A percentile compares a stretch with the other conserved stretches of the same genome.
phyloP scores from a whole-genome alignment of 73 alveolate species.

The Loxodes magnus region DNA sequence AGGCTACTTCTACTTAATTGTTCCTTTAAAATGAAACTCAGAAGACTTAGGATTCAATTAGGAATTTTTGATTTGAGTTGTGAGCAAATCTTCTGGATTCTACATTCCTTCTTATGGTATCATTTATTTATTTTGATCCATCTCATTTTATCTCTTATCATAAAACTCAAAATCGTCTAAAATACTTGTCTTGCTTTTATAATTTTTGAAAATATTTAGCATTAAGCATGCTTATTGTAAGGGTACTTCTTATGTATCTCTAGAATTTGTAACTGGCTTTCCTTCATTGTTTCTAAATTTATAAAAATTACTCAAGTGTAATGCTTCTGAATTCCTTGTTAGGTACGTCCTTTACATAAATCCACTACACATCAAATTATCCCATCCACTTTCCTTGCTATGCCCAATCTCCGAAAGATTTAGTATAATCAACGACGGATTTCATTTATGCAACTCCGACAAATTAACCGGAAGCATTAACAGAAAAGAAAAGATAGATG shows the following conservation, averaged over 20 bases:
- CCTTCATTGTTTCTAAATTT: too few relatives aligned
- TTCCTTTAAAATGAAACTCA: too few relatives aligned
- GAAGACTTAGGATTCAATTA: too few relatives aligned
- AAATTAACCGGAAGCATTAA: constrained; percentile 34
- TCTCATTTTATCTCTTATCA: too few relatives aligned
- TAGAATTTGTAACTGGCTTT: constrained; percentile 27
- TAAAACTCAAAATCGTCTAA: constrained; percentile 41
- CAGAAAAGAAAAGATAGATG: constrained; percentile 34
- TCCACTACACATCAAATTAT: constrained; percentile 44
- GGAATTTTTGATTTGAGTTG: too few relatives aligned
- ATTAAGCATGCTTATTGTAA: constrained; percentile 36
- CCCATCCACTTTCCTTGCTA: constrained; percentile 61
- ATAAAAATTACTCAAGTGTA: too few relatives aligned
- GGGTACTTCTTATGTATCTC: constrained; percentile 57
- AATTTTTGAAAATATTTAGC: constrained; percentile 42
- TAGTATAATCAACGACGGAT: constrained; percentile 31
- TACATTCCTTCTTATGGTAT: too few relatives aligned
- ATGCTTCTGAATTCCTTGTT: constrained; percentile 24
- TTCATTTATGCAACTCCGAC: constrained; percentile 52
- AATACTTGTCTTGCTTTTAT: constrained; percentile 40
- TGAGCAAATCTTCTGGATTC: too few relatives aligned
- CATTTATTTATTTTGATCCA: too few relatives aligned
- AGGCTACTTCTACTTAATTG: too few relatives aligned
- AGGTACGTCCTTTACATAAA: constrained; percentile 49
- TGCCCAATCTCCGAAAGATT: constrained; percentile 36